These are phyloP conservation scores for Cladobotryum mycophilum DNA, from an alignment of 2,329 filamentous ascomycete species.

Conservation along the genomic window DNA sequence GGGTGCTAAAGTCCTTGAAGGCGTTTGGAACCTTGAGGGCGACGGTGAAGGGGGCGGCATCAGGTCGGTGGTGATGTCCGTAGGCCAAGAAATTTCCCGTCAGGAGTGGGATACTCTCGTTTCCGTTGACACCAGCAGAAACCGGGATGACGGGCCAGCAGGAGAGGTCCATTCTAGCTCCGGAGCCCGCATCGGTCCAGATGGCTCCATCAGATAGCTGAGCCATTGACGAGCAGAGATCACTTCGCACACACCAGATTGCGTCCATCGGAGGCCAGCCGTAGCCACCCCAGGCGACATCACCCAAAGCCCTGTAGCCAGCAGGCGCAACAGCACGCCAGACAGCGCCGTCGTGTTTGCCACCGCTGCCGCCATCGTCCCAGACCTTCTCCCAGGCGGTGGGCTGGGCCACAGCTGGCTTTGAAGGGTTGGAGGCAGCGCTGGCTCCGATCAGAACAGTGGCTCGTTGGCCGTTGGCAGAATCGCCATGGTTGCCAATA, in stretches of 20 bases:
- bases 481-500: neutral
- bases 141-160: neutral
- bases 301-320: conserved; percentile 1
- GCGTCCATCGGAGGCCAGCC: neutral
- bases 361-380: neutral
- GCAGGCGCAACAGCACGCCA: neutral
- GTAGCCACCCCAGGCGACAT: neutral
- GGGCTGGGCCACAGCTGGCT: neutral
- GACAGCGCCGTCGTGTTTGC: neutral
- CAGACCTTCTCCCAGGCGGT: neutral
- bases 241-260: neutral
- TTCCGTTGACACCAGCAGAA: neutral
- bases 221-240: neutral
- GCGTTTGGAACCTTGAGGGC: neutral
- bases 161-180: neutral
- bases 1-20: neutral
- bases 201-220: neutral
- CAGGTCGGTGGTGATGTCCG: neutral
- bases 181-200: neutral
- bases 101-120: neutral
- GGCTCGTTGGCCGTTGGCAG: neutral
- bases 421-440: neutral
- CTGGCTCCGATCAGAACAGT: neutral
- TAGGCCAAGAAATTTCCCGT: neutral
- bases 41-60: neutral